A percentile compares a stretch with the other conserved stretches of the same genome.
These are phyloP conservation scores for Cutaneotrichosporon arboriforme DNA, from an alignment of 1,284 basidiomycete species.

Conservation along the genomic window DNA sequence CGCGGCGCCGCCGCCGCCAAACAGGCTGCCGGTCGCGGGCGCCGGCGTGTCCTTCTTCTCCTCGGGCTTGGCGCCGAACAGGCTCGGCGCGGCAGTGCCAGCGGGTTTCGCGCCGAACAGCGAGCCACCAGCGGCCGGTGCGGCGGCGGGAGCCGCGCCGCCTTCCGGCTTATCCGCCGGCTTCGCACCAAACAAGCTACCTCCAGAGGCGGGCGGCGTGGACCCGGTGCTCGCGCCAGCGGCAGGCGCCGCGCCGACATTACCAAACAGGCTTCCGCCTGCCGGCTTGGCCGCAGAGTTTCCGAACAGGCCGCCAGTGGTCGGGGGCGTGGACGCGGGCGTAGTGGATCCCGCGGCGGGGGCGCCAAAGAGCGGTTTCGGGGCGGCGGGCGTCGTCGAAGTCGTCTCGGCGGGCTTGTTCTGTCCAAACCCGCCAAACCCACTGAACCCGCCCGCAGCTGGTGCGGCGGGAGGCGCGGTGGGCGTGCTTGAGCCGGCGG, in stretches of 20 bases:
- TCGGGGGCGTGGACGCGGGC: slow-evolving; percentile 32
- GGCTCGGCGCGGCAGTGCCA: slow-evolving; percentile 28
- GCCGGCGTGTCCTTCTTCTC: slow-evolving; percentile 1
- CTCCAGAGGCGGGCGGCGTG: slow-evolving; percentile 20
- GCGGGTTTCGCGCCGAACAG: slow-evolving; percentile 14
- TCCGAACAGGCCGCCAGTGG: slow-evolving; percentile 28
- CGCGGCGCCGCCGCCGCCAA: slow-evolving; percentile 20
- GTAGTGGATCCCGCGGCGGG: slow-evolving; percentile 32
- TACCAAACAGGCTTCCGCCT: slow-evolving; percentile 28
- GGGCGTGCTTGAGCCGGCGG: slow-evolving; percentile 3
- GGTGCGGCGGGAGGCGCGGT: slow-evolving; percentile 7
- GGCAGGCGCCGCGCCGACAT: slow-evolving; percentile 19
- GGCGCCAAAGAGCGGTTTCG: slow-evolving; percentile 36
- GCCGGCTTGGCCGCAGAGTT: slow-evolving; percentile 1
- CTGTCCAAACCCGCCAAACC: slow-evolving; percentile 14
- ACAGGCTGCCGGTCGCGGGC: slow-evolving; percentile 25
- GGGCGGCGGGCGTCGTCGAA: slow-evolving; percentile 29
- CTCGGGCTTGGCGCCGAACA: slow-evolving; percentile 27
- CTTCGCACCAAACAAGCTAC: slow-evolving; percentile 28
- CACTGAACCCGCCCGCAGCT: background rate
- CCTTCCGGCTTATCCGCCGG: slow-evolving; percentile 8
- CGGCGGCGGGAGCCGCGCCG: slow-evolving; percentile 20
- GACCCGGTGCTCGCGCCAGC: slow-evolving; percentile 5
- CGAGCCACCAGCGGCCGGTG: slow-evolving; percentile 22
- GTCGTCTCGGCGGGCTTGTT: slow-evolving; percentile 14